Conservation (phyloP, 352 stramenopile genomes). For the Globisporangium canariense region DNA sequence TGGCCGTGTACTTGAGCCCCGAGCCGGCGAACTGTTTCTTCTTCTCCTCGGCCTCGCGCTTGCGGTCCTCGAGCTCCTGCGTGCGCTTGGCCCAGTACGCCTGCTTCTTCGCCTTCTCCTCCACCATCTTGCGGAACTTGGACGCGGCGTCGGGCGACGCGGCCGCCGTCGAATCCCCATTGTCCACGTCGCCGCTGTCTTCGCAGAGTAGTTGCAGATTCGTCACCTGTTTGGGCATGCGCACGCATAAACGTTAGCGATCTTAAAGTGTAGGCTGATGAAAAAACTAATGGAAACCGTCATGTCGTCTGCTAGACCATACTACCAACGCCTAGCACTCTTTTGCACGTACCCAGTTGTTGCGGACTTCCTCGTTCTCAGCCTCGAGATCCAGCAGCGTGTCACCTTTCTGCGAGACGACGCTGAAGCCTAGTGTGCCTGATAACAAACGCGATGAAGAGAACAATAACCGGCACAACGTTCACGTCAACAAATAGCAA, state of each 20-base stretch:
- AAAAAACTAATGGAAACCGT: too few species aligned
- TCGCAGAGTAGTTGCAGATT: conserved; percentile 75
- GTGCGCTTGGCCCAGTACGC: conserved; percentile 76
- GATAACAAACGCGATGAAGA: neutral
- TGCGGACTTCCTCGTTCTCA: conserved; percentile 49
- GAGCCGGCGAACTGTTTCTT: conserved; percentile 72
- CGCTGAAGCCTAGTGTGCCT: conserved; percentile 42
- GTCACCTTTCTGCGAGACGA: conserved; percentile 62
- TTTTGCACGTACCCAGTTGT: conserved; percentile 72
- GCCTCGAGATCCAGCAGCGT: conserved; percentile 71
- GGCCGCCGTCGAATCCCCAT: conserved; percentile 11
- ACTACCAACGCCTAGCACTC: too few species aligned
- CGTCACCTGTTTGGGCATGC: conserved; percentile 34
- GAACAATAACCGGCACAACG: neutral
- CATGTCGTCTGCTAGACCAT: too few species aligned
- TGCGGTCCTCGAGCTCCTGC: conserved; percentile 70
- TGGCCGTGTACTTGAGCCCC: conserved; percentile 82
- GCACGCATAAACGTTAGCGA: too few species aligned
- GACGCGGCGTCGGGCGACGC: conserved; percentile 10
- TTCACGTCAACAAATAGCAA: too few species aligned
- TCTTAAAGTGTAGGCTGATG: too few species aligned
- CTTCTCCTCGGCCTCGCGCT: conserved; percentile 68
- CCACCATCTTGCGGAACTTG: conserved; percentile 71
- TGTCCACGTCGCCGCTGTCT: conserved; percentile 34
- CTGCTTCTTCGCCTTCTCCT: conserved; percentile 76